Conservation (phyloP, 2,329 filamentous ascomycete species). For the Ophiostoma ips region DNA sequence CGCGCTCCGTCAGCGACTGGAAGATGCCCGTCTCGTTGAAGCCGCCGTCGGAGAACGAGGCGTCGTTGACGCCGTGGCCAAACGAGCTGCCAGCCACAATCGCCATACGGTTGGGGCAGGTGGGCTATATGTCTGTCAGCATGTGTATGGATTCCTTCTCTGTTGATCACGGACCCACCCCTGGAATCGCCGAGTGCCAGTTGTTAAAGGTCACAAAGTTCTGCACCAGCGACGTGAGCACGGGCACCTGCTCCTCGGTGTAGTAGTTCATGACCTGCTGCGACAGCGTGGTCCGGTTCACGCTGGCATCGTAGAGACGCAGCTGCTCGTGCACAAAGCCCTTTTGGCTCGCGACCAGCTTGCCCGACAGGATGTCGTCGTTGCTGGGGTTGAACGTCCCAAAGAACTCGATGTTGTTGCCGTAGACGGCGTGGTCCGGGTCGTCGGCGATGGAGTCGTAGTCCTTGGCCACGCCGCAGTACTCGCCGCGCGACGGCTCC, state of each 20-base stretch:
- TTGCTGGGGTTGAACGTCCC: conserved; percentile 26
- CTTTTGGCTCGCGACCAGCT: conserved; percentile 9
- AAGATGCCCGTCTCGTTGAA: conserved; percentile 24
- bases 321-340: conserved; percentile 30
- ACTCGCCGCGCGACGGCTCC: conserved; percentile 9
- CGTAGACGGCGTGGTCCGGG: conserved; percentile 27
- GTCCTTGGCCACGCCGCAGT: conserved; percentile 23
- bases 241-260: conserved; percentile 27
- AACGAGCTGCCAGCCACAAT: conserved; percentile 19
- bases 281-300: conserved; percentile 20
- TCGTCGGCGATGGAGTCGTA: conserved; percentile 28
- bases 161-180: conserved; percentile 19
- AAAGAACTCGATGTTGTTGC: conserved; percentile 31
- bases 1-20: conserved; percentile 26
- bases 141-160: neutral
- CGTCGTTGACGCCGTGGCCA: conserved; percentile 20
- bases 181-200: conserved; percentile 29
- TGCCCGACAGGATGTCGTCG: conserved; percentile 13
- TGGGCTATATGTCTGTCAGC: conserved; percentile 22
- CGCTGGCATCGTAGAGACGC: conserved; percentile 20
- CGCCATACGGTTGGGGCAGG: conserved; percentile 27
- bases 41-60: conserved; percentile 15
- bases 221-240: conserved; percentile 25
- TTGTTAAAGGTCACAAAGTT: conserved; percentile 31
- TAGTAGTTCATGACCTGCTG: conserved; percentile 31